A percentile compares a stretch with the other conserved stretches of the same genome.
These are phyloP conservation scores for Prunus fruticosa DNA, from an alignment of 306 rosid genomes.

Conservation along the genomic window DNA sequence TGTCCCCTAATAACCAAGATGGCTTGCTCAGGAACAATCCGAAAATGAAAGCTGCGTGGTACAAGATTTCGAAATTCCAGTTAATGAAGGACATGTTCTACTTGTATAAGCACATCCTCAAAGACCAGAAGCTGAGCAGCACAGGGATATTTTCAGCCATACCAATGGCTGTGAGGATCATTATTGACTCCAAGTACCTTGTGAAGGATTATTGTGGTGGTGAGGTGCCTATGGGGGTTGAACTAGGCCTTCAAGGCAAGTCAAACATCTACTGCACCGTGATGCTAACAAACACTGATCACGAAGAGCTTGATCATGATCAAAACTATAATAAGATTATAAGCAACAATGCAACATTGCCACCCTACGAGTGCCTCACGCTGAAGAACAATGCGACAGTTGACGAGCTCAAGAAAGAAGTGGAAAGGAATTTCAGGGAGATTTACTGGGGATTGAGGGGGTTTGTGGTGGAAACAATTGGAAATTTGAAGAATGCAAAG, in stretches of 20 bases:
- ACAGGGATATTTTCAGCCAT: slow-evolving; percentile 50
- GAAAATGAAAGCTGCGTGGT: slow-evolving; percentile 34
- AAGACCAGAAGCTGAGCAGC: slow-evolving; percentile 39
- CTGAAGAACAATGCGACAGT: slow-evolving; percentile 51
- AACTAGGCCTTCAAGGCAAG: slow-evolving; percentile 45
- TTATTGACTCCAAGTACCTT: slow-evolving; percentile 70
- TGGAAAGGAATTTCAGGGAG: slow-evolving; percentile 66
- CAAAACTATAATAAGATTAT: background rate
- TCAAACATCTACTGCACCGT: slow-evolving; percentile 48
- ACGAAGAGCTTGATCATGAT: background rate
- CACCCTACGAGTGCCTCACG: slow-evolving; percentile 60
- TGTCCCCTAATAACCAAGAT: slow-evolving; percentile 38
- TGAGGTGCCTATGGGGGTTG: slow-evolving; percentile 35
- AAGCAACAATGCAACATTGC: slow-evolving; percentile 16
- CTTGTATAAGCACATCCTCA: slow-evolving; percentile 56
- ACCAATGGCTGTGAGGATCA: slow-evolving; percentile 57
- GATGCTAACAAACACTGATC: slow-evolving; percentile 26
- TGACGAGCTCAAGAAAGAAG: slow-evolving; percentile 62
- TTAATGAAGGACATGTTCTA: slow-evolving; percentile 62
- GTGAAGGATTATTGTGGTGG: slow-evolving; percentile 51
- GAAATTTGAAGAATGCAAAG: slow-evolving; percentile 33
- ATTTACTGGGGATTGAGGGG: slow-evolving; percentile 66
- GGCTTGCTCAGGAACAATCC: slow-evolving; percentile 23
- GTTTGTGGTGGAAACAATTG: slow-evolving; percentile 54
- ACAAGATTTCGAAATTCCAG: slow-evolving; percentile 58